Evolutionary conservation across 2,329 filamentous ascomycete species (phyloP), one percentile per base, ranked within the genome.

Genomic region (Zasmidium angulare): DNA sequence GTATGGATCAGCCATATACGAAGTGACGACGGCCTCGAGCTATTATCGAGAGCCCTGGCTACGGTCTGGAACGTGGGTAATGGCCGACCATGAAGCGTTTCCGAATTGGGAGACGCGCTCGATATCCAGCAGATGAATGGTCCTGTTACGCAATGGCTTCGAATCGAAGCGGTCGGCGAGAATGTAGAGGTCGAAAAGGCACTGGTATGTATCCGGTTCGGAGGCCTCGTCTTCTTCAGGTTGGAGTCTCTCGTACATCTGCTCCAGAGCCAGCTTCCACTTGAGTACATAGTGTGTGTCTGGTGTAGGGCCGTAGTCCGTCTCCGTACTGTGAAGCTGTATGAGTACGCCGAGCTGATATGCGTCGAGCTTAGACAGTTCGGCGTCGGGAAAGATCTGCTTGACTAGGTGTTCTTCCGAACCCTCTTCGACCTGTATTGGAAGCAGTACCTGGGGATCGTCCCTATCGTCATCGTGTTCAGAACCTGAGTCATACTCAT

Each of bases 91-190:
- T 26, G 14, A 20, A 21, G 11, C 9, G 43, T 2, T 1, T 24
- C 12, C 6, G 21, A 19, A n/a, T 3, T 53, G 43, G 19, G 20
- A 19, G 14, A 23, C 46, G 10, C 21, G 6, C 43, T 55, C 40
- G 26, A 46, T 29, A 2, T 43, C 11, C 3, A n/a, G 19, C 10
- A 40, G 46, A 17, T 50, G 14, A 17, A 53, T 21, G 14, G 43
- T 26, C 3, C 22, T 12, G n/a, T 10, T 31, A 23, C 46, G 31
- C n/a, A 59, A 23, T 1, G 17, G 50, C 2, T 46, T 29, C 2
- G 23, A 50, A 21, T 59, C 57, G 36, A 59, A 55, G 22, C 57
- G 47, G 21, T 59, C 57, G n/a, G 31, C 57, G 7, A 59, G 47
- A 14, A 59, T 49, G 36, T 55, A 54, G 0, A 57, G 29, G 3